Base-by-base conservation (phyloP, 1,284 basidiomycete genomes). In the Papiliotrema fonsecae region DNA sequence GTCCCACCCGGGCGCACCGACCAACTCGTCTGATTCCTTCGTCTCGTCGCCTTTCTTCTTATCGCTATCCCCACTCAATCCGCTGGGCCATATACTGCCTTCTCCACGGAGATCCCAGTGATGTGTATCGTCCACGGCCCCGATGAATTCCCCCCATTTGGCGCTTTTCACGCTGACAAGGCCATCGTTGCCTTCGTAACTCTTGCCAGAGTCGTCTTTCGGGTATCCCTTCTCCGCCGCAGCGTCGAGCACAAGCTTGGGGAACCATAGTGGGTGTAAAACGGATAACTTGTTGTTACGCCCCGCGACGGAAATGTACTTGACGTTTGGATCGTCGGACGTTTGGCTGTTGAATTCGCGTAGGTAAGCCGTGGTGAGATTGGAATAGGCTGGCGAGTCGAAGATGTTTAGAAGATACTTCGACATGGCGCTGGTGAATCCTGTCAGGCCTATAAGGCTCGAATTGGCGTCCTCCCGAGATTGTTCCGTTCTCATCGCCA, bases 331-430 rank as follows among this genome's bases (percentile, higher is more conserved):
- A 59, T 85, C 81, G 65, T 98, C 79, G 0, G 92, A 94, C 0
- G 92, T 97, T 6, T 78, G 68, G 0, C 93, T 93, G 72, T 99
- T 99, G 77, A 98, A 99, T 1, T 85, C 79, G 56, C 85, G 84
- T 38, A 97, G 80, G 71, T 88, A 97, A 9, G 80, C 73, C 2
- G 93, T 88, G 5, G 89, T 94, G 37, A 98, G 81, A 73, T 97
- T 97, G 14, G 88, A 85, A 69, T 98, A 99, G 0, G 96, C 96
- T 0, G 96, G 96, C 1, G 92, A 93, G 77, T 99, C 96, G 60
- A 98, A 81, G 47, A 94, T 76, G 47, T 87, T 87, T n/a, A 98
- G 81, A 34, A 98, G 79, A 60, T 92, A 83, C 1, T 86, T 86
- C 7, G 89, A 89, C 64, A 97, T 55, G 6, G 65, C 64, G 2